Base-by-base conservation (phyloP, 495 filamentous ascomycete genomes). In the Hypoxylon rickii region DNA sequence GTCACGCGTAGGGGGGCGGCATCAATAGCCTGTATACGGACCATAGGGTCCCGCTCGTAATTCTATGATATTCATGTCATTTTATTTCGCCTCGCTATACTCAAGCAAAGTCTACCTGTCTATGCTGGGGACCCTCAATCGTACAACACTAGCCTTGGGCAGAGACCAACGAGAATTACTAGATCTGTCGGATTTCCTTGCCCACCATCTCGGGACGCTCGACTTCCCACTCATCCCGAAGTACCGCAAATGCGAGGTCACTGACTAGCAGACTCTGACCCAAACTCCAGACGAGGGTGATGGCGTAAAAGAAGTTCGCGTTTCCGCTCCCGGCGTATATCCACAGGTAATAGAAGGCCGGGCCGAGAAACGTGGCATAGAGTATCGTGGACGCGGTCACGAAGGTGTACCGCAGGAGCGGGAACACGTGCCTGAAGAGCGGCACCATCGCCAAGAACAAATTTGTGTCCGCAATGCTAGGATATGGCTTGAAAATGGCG, bases 241-340 rank as follows among this genome's bases (percentile, higher is more conserved):
- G 74, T 5, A 91, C 89, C 0, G 92, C 90, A 72, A 93, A 98
- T 2, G 96, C 73, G 39, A 86, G 78, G 66, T 98, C 94, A 7
- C 86, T 89, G 0, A 97, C 80, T 31, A 86, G 64, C 21, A 97
- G 66, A 1, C 89, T 91, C 32, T 91, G 77, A 0, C 90, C 94
- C 2, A 98, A 73, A 64, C 90, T 94, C 94, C 94, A 98, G 12
- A 97, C 94, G 0, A 98, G 80, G 3, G 94, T 98, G 66, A 98
- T 97, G 63, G 94, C 94, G 65, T 98, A 98, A 75, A 97, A 98
- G 76, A 98, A 98, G 70, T 98, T 98, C 33, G 94, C 94, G 65
- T 98, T 98, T 22, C 95, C 94, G 26, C 89, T 95, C 32, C 94
- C 94, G 15, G 94, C 95, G 66, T 98, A 98, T 56, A 97, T 96